A percentile compares a stretch with the other conserved stretches of the same genome.
phyloP scores from a whole-genome alignment of 306 rosid species.

The Cicer yamashitae region DNA sequence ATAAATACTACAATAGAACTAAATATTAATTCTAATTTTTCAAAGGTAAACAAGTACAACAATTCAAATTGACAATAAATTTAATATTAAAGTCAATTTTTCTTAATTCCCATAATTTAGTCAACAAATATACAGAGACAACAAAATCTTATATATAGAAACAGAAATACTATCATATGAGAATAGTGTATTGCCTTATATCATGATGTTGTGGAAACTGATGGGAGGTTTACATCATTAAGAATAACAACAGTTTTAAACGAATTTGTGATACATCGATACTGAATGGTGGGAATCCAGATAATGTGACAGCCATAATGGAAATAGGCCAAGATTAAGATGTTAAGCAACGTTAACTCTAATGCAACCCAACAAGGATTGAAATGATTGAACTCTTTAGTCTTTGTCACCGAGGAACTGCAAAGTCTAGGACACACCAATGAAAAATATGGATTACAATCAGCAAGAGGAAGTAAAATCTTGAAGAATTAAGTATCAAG shows the following conservation, averaged over 20 bases:
- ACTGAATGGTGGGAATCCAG: neutral
- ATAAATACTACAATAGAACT: no score
- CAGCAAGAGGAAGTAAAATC: conserved; percentile 39
- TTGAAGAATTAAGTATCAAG: conserved; percentile 27
- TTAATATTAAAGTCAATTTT: no score
- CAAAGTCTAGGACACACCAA: conserved; percentile 57
- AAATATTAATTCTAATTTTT: no score
- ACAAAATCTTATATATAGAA: no score
- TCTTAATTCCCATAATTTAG: no score
- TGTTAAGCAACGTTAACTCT: conserved; percentile 1
- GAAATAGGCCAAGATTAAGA: neutral
- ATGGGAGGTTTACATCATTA: neutral
- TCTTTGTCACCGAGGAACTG: conserved; percentile 69
- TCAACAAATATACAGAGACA: no score
- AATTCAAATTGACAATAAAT: no score
- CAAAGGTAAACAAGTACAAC: no score
- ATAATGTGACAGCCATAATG: neutral
- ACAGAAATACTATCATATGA: neutral
- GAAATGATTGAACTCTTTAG: conserved; percentile 47
- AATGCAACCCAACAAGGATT: conserved; percentile 40
- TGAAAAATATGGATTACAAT: conserved; percentile 48
- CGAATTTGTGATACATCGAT: neutral
- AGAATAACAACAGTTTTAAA: neutral
- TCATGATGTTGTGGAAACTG: neutral
- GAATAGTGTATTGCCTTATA: neutral